Base-by-base conservation (phyloP, 2,329 filamentous ascomycete species). In the Emergomyces orientalis region DNA sequence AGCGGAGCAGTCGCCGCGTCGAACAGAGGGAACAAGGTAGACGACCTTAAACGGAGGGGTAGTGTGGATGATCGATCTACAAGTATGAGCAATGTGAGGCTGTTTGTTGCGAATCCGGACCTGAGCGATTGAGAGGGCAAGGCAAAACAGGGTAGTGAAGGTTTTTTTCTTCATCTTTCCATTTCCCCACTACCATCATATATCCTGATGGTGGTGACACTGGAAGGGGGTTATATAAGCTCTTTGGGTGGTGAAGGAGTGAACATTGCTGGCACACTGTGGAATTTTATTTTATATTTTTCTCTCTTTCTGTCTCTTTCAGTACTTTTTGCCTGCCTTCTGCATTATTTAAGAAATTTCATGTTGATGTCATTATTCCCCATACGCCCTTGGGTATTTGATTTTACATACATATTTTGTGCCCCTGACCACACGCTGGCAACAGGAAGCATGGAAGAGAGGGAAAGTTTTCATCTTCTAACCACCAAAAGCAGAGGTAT, bases 61-160 rank as follows among this genome's bases (percentile, higher is more conserved):
- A 80, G 78, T 69, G 78, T 80, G 47, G 78, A 80, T 61, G 78
- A 80, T 63, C 74, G 78, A 59, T 77, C 78, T 43, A 78, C 75
- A 59, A 77, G 76, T n/a, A 77, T 80, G 76, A 76, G 72, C 60
- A 74, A 75, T 34, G 76, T 77, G 61, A 72, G 78, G 60, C 69
- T 80, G 27, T 80, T 79, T 63, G 75, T 80, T 59, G 78, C 78
- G 39, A 80, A 80, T 67, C 78, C 78, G 22, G 78, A 80, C 69
- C 63, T 76, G 62, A 78, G 77, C 65, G 76, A 77, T 65, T 76
- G 57, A 67, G 39, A 17, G 19, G 32, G n/a, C 14, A 22, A n/a
- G 5, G 27, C 14, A 11, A 27, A 27, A 9, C 51, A n/a, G 51
- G 1, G 30, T 22, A 4, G 3, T n/a, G 6, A 13, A 11, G 17